Evolutionary conservation across 306 rosid species (phyloP).

Genomic region (Lithocarpus polystachyus): DNA sequence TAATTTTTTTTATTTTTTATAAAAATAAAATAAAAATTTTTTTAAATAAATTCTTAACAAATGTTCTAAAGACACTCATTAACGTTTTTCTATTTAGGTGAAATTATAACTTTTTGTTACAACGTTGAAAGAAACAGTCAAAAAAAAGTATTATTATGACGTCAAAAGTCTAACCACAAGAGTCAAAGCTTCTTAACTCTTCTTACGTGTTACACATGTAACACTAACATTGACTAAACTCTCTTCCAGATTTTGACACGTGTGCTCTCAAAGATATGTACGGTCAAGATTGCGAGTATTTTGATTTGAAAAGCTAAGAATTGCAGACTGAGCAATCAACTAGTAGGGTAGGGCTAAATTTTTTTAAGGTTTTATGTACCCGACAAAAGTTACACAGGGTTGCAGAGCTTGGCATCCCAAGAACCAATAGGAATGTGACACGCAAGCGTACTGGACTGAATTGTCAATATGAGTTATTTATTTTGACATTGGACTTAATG

Average conservation of each 20-base stretch:
- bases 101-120: too few relatives aligned
- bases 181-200: conserved; percentile 1
- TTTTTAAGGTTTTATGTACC: neutral
- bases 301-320: too few relatives aligned
- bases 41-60: too few relatives aligned
- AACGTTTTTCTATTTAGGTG: too few relatives aligned
- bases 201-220: too few relatives aligned
- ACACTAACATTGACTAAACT: neutral
- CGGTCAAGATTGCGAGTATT: neutral
- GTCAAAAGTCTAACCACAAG: neutral
- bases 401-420: conserved; percentile 1
- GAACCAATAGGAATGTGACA: neutral
- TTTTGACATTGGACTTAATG: neutral
- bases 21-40: too few relatives aligned
- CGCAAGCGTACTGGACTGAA: neutral
- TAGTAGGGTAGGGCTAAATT: neutral
- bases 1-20: too few relatives aligned
- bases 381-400: neutral
- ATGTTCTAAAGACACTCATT: too few relatives aligned
- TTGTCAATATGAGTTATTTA: neutral
- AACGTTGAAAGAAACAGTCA: neutral
- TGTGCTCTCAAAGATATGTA: neutral
- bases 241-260: neutral
- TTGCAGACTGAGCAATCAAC: neutral
- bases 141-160: neutral